Evolutionary conservation across 176 grass and related monocot genomes (phyloP).

Genomic region (Zoysia japonica): DNA sequence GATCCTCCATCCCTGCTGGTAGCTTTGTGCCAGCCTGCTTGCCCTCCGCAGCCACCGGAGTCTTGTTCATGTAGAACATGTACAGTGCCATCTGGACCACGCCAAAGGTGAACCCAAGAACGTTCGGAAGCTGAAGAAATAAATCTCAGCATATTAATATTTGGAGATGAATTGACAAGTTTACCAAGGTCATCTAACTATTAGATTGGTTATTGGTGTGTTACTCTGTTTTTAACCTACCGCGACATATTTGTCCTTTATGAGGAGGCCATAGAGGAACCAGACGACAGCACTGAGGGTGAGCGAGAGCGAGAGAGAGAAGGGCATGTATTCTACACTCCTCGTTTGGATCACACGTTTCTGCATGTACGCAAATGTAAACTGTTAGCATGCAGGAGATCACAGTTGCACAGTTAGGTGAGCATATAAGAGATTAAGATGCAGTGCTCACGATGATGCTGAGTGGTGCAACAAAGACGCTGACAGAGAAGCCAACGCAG

Average conservation of each 20-base stretch:
- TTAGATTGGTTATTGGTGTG: too few relatives aligned
- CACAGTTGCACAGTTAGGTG: background rate
- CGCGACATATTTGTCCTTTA: slow-evolving; percentile 76
- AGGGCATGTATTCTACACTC: slow-evolving; percentile 92
- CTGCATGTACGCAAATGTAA: slow-evolving; percentile 16
- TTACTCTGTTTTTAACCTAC: slow-evolving; percentile 28
- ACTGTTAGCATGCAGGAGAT: background rate
- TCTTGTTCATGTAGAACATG: slow-evolving; percentile 57
- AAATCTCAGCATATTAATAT: background rate
- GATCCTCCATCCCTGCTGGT: background rate
- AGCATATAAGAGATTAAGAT: too few relatives aligned
- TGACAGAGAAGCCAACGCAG: slow-evolving; percentile 66
- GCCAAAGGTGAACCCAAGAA: slow-evolving; percentile 71
- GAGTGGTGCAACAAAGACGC: slow-evolving; percentile 76
- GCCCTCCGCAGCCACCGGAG: background rate
- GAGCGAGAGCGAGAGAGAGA: slow-evolving; percentile 80
- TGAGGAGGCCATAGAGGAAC: slow-evolving; percentile 82
- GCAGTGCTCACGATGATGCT: slow-evolving; percentile 70
- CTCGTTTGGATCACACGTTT: slow-evolving; percentile 66
- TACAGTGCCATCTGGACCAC: slow-evolving; percentile 71
- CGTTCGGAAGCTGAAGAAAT: slow-evolving; percentile 61
- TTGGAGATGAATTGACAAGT: background rate
- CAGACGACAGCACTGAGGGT: slow-evolving; percentile 76
- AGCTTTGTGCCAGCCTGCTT: slow-evolving; percentile 31
- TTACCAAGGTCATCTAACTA: too few relatives aligned